Base-by-base conservation (phyloP, 176 grass and related monocot species). In the Panicum miliaceum region DNA sequence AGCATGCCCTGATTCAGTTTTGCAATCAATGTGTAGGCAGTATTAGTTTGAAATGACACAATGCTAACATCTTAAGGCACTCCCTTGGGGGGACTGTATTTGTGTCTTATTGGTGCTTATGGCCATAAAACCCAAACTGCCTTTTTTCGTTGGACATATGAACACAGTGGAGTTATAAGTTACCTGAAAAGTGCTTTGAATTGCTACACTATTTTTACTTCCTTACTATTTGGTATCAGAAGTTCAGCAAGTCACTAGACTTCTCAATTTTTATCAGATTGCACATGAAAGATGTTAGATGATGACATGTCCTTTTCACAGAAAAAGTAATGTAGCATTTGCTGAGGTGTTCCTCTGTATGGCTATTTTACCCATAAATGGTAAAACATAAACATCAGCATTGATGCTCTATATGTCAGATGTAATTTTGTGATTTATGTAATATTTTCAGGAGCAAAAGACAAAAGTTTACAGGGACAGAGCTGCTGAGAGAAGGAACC, bases 401-500 rank as follows among this genome's bases (percentile, higher is more conserved):
- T n/a, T 76, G 51, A 34, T 78, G 45, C 38, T 88, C 37, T 77
- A 81, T 60, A 81, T 79, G 29, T 32, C 69, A 75, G 18, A 9
- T 43, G 46, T 68, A n/a, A 19, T 74, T 56, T 38, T 88, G 46
- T 75, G 41, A 78, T 61, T 61, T 47, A 54, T 85, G 16, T 41
- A 32, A 87, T 67, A 84, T 80, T 94, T 77, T 7, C 76, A 88
- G 84, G 79, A 89, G 60, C 63, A 71, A 35, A 84, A 78, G 78
- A 64, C 84, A 84, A 84, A 72, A 75, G 81, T 52, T 70, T 98
- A 95, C 77, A 95, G 87, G 85, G 95, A 98, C 79, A 91, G 92
- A 90, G 95, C 95, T 57, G 89, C 90, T 56, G 95, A 92, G 87
- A 93, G 92, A 82, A 94, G 95, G 87, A 81, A 67, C 40, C 74